Conservation (phyloP, 2,329 filamentous ascomycete genomes). For the Fusarium papillatum region DNA sequence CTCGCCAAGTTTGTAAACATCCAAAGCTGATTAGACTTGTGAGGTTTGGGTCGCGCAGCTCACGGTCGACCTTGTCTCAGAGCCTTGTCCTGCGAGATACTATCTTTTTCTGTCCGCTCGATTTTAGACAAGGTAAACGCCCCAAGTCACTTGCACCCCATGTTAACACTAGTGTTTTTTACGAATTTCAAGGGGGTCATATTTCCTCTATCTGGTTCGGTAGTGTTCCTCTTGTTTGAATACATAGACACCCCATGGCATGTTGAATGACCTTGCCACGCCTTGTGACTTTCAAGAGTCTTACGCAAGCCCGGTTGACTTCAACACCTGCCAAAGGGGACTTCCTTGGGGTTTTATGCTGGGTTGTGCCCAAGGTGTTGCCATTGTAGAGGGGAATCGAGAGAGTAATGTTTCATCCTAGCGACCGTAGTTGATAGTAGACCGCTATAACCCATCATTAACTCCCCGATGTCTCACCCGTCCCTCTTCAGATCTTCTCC, state of each 20-base stretch:
- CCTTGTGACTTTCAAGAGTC: neutral
- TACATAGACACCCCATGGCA: neutral
- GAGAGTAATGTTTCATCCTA: neutral
- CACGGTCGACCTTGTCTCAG: neutral
- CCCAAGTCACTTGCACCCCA: neutral
- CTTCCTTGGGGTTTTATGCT: neutral
- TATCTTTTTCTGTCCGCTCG: neutral
- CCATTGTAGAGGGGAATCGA: neutral
- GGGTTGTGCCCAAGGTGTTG: neutral
- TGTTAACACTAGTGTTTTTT: neutral
- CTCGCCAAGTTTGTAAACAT: neutral
- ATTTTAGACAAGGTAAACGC: neutral
- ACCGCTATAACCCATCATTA: neutral
- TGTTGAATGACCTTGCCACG: conserved; percentile 5
- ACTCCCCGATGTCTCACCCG: neutral
- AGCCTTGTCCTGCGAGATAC: neutral
- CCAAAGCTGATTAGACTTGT: neutral
- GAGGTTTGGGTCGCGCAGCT: neutral
- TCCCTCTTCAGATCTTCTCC: neutral
- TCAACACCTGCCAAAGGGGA: neutral
- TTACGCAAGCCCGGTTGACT: neutral
- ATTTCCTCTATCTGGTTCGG: neutral
- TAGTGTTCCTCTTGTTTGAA: neutral
- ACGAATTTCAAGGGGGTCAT: neutral
- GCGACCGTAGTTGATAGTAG: neutral